Evolutionary conservation across 2,329 filamentous ascomycete genomes (phyloP).

Genomic region (Beauveria medogensis): DNA sequence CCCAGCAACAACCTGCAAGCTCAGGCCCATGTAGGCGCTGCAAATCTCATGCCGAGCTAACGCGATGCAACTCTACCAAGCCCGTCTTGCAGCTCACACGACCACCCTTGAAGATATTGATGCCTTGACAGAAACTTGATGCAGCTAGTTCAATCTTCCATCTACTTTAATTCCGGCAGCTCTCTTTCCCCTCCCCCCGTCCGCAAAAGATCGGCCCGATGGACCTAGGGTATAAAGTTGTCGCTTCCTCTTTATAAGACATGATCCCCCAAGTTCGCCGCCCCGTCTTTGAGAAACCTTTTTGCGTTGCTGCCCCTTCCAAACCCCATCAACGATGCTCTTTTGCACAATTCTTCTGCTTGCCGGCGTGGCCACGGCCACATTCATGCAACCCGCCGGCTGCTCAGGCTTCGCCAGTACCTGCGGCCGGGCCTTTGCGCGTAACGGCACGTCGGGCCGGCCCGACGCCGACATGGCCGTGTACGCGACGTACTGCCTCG

Average conservation of each 20-base stretch:
- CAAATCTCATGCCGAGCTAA: background rate
- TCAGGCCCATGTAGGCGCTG: background rate
- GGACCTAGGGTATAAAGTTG: too few species aligned
- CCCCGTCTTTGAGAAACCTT: too few species aligned
- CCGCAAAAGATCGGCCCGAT: too few species aligned
- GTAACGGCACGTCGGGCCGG: slow-evolving; percentile 1
- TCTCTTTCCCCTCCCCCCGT: too few species aligned
- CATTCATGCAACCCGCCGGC: background rate
- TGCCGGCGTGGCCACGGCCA: background rate
- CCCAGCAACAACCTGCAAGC: background rate
- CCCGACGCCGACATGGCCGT: background rate
- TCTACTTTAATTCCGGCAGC: too few species aligned
- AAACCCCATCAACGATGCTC: background rate
- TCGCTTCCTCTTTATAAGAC: too few species aligned
- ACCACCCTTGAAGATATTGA: background rate
- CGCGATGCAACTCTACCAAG: background rate
- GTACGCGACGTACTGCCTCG: slow-evolving; percentile 5
- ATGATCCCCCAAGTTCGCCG: too few species aligned
- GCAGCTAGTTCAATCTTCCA: too few species aligned
- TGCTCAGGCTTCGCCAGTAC: background rate
- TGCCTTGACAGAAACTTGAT: too few species aligned
- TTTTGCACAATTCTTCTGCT: too few species aligned
- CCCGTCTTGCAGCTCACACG: background rate
- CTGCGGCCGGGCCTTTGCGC: background rate
- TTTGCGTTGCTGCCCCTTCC: too few species aligned